A percentile compares a stretch with the other conserved stretches of the same genome.
These are phyloP conservation scores for Aspergillus panamensis DNA, from an alignment of 495 filamentous ascomycete genomes.

Conservation along the genomic window DNA sequence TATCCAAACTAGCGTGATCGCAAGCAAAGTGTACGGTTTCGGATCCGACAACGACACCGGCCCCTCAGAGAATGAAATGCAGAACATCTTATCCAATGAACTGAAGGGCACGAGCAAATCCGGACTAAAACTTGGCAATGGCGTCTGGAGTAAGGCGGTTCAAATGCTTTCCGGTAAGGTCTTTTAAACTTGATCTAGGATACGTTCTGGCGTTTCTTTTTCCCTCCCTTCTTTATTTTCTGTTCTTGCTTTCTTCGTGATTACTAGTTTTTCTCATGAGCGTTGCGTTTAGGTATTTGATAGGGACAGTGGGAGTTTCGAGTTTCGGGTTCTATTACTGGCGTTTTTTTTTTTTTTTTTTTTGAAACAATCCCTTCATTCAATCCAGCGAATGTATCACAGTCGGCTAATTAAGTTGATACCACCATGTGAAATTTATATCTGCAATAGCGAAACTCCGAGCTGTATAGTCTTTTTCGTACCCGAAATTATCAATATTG, in stretches of 20 bases:
- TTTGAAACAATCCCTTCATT: background rate
- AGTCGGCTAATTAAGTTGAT: background rate
- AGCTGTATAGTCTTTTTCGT: no score
- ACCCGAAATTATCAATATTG: no score
- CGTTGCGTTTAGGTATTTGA: background rate
- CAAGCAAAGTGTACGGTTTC: constrained; percentile 48
- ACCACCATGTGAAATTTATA: background rate
- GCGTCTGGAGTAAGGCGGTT: constrained; percentile 43
- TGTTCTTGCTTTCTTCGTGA: background rate
- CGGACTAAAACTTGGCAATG: constrained; percentile 33
- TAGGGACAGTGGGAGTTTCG: background rate
- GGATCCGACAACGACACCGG: constrained; percentile 30
- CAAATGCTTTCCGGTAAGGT: constrained; percentile 35
- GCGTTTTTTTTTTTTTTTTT: background rate
- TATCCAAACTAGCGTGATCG: constrained; percentile 40
- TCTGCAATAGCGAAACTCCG: no score
- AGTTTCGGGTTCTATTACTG: background rate
- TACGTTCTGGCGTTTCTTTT: background rate
- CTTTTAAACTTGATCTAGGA: constrained; percentile 15
- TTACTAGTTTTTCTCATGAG: background rate
- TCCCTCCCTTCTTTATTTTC: constrained; percentile 1
- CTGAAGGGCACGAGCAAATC: constrained; percentile 25
- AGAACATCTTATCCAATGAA: constrained; percentile 34
- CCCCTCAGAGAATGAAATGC: constrained; percentile 38
- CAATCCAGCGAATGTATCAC: background rate